Evolutionary conservation across 179 eudicot genomes (phyloP).

Genomic region (Silene noctiflora): DNA sequence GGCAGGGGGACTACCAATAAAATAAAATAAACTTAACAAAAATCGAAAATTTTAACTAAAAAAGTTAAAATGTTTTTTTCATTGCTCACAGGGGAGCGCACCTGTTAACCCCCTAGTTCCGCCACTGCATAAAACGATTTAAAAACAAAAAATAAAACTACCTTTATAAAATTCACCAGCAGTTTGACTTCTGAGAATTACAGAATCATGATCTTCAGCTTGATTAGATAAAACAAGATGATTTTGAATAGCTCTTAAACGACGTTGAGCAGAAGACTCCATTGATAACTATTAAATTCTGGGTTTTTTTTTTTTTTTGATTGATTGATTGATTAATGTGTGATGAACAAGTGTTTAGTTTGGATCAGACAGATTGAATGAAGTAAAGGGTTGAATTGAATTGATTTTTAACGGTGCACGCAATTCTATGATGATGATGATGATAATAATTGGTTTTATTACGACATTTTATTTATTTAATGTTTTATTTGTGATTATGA

Average conservation of each 20-base stretch:
- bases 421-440: slow-evolving; percentile 22
- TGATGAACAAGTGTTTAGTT: not conserved
- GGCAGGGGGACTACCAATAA: too few species aligned
- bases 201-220: slow-evolving; percentile 23
- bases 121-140: not conserved
- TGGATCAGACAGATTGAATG: not conserved
- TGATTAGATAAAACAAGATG: slow-evolving; percentile 39
- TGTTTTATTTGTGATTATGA: not conserved
- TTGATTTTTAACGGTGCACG: slow-evolving; percentile 23
- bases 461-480: not conserved
- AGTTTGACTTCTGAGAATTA: slow-evolving; percentile 40
- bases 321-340: slow-evolving; percentile 5
- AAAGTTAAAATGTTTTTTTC: too few species aligned
- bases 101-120: too few species aligned
- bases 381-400: not conserved
- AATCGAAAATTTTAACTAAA: too few species aligned
- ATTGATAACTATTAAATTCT: slow-evolving; percentile 28
- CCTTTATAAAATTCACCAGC: slow-evolving; percentile 61
- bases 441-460: not conserved
- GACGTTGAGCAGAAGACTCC: slow-evolving; percentile 57
- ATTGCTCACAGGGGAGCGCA: too few species aligned
- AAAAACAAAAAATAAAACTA: slow-evolving; percentile 13
- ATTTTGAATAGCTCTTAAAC: slow-evolving; percentile 54
- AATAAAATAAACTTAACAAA: not conserved
- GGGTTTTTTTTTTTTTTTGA: not conserved